Base-by-base conservation (phyloP, 1,284 basidiomycete genomes). In the Melampsora americana region DNA sequence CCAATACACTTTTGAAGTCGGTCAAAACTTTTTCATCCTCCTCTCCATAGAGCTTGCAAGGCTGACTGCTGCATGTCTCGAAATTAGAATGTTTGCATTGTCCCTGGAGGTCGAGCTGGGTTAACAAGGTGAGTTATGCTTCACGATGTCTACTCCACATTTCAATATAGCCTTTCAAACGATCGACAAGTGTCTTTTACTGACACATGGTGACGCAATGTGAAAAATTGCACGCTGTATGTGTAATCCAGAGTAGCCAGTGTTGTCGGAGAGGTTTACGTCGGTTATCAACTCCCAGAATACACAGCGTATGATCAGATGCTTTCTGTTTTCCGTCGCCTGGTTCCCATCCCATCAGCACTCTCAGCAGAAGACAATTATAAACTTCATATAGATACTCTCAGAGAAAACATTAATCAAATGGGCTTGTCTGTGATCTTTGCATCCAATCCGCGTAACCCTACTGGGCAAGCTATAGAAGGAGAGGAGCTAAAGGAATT, bases 401-500 rank as follows among this genome's bases (percentile, higher is more conserved):
- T 77, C 39, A 77, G 66, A 42, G 46, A 62, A 39, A 68, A 65
- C 66, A 42, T 66, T 39, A 48, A 60, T 62, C 89, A 86, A 3
- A 90, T 92, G 83, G 93, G 91, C 44, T 85, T 96, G 28, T 89
- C 90, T 18, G 92, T 95, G 59, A 87, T 96, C 77, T 86, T 97
- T 71, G 90, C 92, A 0, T 93, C 91, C 23, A 97, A 96, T 83
- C 92, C 92, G 16, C 88, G 93, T 77, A 95, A 95, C 81, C 92
- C 94, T 0, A 96, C 94, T 0, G 93, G 94, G 12, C 92, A 94
- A 79, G 85, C 87, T 64, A 88, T 89, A 68, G 83, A 84, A 79
- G 93, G 91, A 18, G 85, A 91, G 18, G 90, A 95, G 18, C 87
- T 97, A 75, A 87, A 90, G 80, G 87, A 90, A 65, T 87, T 97